These are phyloP conservation scores for Chlorella variabilis DNA, from an alignment of 163 green algal species.

Conservation along the genomic window DNA sequence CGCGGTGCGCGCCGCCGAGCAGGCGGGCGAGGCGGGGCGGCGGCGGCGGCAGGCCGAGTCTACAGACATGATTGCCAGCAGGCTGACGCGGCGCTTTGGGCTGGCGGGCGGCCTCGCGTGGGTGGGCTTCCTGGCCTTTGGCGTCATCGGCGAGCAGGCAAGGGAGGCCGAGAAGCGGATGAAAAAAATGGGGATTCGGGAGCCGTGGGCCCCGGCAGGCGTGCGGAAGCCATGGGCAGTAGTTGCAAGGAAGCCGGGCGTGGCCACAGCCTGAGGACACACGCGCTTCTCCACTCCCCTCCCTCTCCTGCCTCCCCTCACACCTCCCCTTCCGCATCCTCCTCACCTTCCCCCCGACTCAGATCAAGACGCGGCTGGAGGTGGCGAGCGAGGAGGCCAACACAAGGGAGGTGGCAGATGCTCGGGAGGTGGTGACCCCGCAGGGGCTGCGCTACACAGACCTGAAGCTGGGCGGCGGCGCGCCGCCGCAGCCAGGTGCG, in stretches of 20 bases:
- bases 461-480: constrained; percentile 74
- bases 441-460: constrained; percentile 77
- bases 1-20: constrained; percentile 11
- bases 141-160: constrained; percentile 85
- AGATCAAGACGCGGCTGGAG: constrained; percentile 90
- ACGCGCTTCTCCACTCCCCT: too few relatives aligned
- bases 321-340: too few relatives aligned
- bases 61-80: constrained; percentile 46
- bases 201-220: too few relatives aligned
- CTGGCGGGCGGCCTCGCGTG: constrained; percentile 84
- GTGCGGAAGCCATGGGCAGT: too few relatives aligned
- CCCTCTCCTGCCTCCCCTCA: too few relatives aligned
- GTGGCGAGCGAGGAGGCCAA: constrained; percentile 64
- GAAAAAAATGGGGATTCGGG: too few relatives aligned
- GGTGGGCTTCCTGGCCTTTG: constrained; percentile 85
- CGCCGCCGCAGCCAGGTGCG: constrained; percentile 40
- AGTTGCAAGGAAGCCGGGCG: too few relatives aligned
- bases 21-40: not conserved
- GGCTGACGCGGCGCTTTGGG: constrained; percentile 53
- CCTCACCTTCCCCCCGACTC: not conserved
- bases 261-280: too few relatives aligned
- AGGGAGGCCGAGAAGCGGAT: too few relatives aligned
- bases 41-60: constrained; percentile 21
- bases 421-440: constrained; percentile 60
- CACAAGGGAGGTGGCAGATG: constrained; percentile 27